Percentiles rank a stretch among this genome's conserved stretches.
phyloP scores from a whole-genome alignment of 371 early-diverging fungal genomes.

The Mortierella sp. region DNA sequence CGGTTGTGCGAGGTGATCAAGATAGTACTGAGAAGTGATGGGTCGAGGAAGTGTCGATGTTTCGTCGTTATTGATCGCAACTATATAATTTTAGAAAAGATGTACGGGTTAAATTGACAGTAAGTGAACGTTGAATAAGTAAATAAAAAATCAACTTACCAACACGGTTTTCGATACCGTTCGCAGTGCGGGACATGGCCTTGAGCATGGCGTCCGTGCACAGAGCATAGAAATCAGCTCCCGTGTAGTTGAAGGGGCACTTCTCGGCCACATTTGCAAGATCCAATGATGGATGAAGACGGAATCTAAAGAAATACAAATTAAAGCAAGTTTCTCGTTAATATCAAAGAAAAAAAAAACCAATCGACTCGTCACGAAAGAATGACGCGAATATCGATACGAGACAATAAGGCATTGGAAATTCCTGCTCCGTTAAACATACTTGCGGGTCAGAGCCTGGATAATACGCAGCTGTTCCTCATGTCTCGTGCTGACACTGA shows the following conservation, averaged over 20 bases:
- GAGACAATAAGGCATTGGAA: background rate
- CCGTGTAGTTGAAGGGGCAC: conserved; percentile 94
- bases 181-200: conserved; percentile 92
- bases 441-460: conserved; percentile 94
- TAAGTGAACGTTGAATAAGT: too few relatives aligned
- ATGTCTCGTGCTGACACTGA: conserved; percentile 92
- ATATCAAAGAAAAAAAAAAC: background rate
- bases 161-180: conserved; percentile 80
- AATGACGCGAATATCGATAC: too few relatives aligned
- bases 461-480: conserved; percentile 90
- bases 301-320: conserved; percentile 70
- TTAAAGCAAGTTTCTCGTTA: background rate
- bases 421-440: conserved; percentile 30
- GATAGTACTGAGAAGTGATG: conserved; percentile 85
- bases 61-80: conserved; percentile 41
- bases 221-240: conserved; percentile 98
- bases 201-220: conserved; percentile 98
- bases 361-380: background rate
- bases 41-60: conserved; percentile 58
- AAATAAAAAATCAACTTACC: conserved; percentile 27
- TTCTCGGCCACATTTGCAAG: conserved; percentile 80
- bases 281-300: conserved; percentile 82
- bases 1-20: conserved; percentile 79
- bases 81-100: conserved; percentile 6
- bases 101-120: background rate